phyloP scores from a whole-genome alignment of 805 yeast genomes.

The Torulaspora quercuum region DNA sequence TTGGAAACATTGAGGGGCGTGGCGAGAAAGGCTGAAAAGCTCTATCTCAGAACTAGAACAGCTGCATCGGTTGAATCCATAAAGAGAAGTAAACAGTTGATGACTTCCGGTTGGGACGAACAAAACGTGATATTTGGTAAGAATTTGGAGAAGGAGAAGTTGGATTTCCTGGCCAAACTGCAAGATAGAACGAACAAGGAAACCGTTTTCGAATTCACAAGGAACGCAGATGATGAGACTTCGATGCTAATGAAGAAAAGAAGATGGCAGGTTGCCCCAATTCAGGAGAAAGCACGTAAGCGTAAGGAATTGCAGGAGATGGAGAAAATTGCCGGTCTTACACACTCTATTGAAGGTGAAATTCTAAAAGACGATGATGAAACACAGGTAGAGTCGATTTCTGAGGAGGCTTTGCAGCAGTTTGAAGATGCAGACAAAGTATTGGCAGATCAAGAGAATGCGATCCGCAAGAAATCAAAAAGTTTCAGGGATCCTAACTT shows the following conservation, averaged over 20 bases:
- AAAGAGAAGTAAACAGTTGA: constrained; percentile 76
- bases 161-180: constrained; percentile 65
- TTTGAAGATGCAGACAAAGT: constrained; percentile 43
- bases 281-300: constrained; percentile 75
- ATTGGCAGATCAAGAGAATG: constrained; percentile 28
- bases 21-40: constrained; percentile 80
- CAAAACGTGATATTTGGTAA: constrained; percentile 77
- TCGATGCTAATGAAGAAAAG: constrained; percentile 82
- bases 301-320: constrained; percentile 61
- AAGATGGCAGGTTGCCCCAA: constrained; percentile 83
- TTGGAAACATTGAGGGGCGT: constrained; percentile 61
- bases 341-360: constrained; percentile 73
- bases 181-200: constrained; percentile 71
- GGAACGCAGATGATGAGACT: constrained; percentile 61
- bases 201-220: constrained; percentile 88
- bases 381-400: constrained; percentile 48
- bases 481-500: constrained; percentile 72
- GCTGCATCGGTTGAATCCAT: constrained; percentile 86
- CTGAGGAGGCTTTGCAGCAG: constrained; percentile 40
- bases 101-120: constrained; percentile 80
- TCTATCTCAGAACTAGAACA: constrained; percentile 79
- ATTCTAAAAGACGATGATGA: constrained; percentile 50
- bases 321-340: constrained; percentile 71
- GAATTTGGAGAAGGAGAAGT: constrained; percentile 69
- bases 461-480: constrained; percentile 39